Percentiles rank a stretch among this genome's conserved stretches.
Conservation (phyloP, 441 rosid species). For the Isatis lusitanica region DNA sequence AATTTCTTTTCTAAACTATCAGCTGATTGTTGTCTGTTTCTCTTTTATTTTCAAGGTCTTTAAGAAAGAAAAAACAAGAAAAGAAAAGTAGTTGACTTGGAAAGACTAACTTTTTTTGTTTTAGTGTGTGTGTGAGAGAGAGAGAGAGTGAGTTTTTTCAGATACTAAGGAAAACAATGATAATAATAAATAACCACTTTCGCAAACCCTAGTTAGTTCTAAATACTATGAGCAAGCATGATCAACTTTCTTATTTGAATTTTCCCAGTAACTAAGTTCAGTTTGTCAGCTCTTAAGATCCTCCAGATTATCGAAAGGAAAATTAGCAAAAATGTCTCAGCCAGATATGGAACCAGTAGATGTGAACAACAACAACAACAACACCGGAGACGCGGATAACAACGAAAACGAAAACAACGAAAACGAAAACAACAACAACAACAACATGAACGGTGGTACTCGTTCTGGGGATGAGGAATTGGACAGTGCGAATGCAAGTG, state of each 20-base stretch:
- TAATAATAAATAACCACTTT: not conserved
- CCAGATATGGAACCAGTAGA: constrained; percentile 17
- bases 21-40: not conserved
- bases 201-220: not conserved
- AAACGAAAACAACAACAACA: constrained; percentile 11
- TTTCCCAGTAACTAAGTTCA: not conserved
- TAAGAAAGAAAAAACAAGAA: not conserved
- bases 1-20: not conserved
- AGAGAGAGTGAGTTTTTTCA: not conserved
- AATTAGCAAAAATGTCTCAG: constrained; percentile 2
- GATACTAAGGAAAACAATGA: not conserved
- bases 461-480: not conserved
- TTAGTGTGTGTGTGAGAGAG: not conserved
- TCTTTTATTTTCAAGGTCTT: constrained; percentile 11
- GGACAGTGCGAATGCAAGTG: not conserved
- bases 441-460: constrained; percentile 5
- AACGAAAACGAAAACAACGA: not conserved
- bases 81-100: constrained; percentile 20
- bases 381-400: not conserved
- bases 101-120: constrained; percentile 9
- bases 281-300: constrained; percentile 7
- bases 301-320: not conserved
- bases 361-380: constrained; percentile 4
- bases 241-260: not conserved
- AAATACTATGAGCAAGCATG: not conserved